Evolutionary conservation across 179 eudicot genomes (phyloP).

Genomic region (Silene noctiflora): DNA sequence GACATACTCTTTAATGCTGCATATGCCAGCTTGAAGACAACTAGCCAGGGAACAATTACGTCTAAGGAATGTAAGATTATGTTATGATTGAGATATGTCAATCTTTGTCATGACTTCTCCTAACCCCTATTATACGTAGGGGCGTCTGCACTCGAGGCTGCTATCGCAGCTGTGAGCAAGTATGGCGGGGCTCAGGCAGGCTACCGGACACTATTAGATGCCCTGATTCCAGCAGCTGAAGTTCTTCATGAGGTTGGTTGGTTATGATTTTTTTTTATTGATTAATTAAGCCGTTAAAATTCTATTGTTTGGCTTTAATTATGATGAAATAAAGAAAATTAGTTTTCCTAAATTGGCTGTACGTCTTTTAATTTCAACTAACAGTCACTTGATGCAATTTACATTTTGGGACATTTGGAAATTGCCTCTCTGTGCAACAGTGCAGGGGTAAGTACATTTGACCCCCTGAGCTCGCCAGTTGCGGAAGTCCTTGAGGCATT

Average conservation of each 20-base stretch:
- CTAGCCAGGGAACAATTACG: conserved; percentile 33
- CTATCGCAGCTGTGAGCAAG: conserved; percentile 74
- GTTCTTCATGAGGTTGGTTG: conserved; percentile 66
- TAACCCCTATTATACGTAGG: conserved; percentile 42
- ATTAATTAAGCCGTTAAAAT: background rate
- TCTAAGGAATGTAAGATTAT: conserved; percentile 54
- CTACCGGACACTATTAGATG: conserved; percentile 89
- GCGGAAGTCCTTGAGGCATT: background rate
- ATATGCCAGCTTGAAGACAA: conserved; percentile 62
- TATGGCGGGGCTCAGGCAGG: conserved; percentile 95
- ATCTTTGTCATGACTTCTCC: conserved; percentile 8
- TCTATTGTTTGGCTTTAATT: background rate
- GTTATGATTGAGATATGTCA: conserved; percentile 5
- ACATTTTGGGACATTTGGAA: background rate
- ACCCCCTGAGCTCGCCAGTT: background rate
- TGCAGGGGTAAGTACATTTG: background rate
- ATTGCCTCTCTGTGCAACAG: background rate
- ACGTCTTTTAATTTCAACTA: background rate
- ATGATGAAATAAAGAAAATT: background rate
- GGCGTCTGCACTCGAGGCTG: conserved; percentile 84
- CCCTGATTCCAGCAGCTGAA: conserved; percentile 80
- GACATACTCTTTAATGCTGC: conserved; percentile 83
- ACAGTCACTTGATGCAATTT: background rate
- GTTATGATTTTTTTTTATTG: background rate
- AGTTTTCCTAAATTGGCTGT: background rate